Conservation (phyloP, 352 stramenopile genomes). For the Pythium pectinolyticum region DNA sequence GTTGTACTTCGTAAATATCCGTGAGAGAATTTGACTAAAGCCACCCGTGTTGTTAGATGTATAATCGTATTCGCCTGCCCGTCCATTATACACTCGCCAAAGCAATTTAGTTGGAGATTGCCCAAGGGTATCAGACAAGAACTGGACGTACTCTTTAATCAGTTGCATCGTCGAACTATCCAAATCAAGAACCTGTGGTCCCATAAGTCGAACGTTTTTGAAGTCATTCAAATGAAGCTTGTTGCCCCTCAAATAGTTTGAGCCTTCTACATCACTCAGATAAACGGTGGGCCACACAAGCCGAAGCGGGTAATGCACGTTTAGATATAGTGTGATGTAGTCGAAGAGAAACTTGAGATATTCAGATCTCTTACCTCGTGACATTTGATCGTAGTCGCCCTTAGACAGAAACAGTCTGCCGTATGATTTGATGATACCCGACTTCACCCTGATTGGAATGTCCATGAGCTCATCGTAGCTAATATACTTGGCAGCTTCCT, state of each 20-base stretch:
- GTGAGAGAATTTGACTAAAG: constrained; percentile 24
- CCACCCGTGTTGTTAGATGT: constrained; percentile 18
- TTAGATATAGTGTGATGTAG: constrained; percentile 26
- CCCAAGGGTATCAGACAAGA: constrained; percentile 25
- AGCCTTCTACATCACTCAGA: constrained; percentile 1
- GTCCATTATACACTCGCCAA: constrained; percentile 23
- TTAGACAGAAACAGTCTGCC: constrained; percentile 21
- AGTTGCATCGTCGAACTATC: constrained; percentile 20
- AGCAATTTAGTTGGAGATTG: constrained; percentile 13
- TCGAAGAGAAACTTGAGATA: constrained; percentile 27
- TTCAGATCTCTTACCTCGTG: constrained; percentile 15
- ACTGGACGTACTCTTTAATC: constrained; percentile 18
- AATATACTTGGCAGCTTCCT: constrained; percentile 24
- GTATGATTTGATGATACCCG: constrained; percentile 17
- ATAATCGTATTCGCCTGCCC: constrained; percentile 23
- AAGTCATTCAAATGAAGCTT: constrained; percentile 24
- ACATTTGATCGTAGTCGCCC: constrained; percentile 18
- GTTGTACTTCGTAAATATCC: constrained; percentile 24
- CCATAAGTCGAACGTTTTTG: constrained; percentile 26
- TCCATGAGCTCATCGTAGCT: constrained; percentile 26
- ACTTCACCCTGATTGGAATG: constrained; percentile 13
- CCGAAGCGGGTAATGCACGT: constrained; percentile 26
- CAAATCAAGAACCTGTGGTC: constrained; percentile 21
- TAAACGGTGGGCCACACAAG: constrained; percentile 23
- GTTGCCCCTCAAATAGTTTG: constrained; percentile 23